Evolutionary conservation across 305 asterid species (phyloP).

Genomic region (Coffea humblotiana): DNA sequence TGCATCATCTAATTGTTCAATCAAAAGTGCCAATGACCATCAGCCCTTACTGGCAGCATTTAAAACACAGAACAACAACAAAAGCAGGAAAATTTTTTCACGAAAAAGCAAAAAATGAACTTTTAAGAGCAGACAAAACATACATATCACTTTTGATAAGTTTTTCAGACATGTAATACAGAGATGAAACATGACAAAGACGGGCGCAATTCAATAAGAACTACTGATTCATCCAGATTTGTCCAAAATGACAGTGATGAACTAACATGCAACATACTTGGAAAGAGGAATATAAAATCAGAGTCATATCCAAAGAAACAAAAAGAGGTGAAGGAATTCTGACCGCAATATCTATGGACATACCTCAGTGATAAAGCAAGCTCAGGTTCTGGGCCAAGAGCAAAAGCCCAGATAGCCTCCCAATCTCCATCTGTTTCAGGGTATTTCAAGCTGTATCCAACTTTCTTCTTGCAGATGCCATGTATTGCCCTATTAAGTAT

Average conservation of each 20-base stretch:
- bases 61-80: not conserved
- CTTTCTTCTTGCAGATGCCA: conserved; percentile 41
- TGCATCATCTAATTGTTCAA: too few relatives aligned
- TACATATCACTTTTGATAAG: not conserved
- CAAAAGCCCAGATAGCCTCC: conserved; percentile 99
- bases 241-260: not conserved
- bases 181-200: not conserved
- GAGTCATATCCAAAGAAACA: not conserved
- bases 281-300: not conserved
- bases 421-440: conserved; percentile 53
- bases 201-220: not conserved
- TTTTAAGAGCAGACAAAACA: not conserved
- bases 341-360: conserved; percentile 8
- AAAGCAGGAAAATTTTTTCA: not conserved
- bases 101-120: not conserved
- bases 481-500: conserved; percentile 62
- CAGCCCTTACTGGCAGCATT: not conserved
- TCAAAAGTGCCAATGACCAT: not conserved
- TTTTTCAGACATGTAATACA: not conserved
- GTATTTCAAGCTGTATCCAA: conserved; percentile 36
- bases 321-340: not conserved
- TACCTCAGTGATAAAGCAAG: conserved; percentile 88
- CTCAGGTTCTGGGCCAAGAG: conserved; percentile 98
- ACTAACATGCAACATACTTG: not conserved
- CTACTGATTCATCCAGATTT: not conserved